phyloP scores from a whole-genome alignment of 2,329 filamentous ascomycete species.

The Scleromitrula shiraiana region DNA sequence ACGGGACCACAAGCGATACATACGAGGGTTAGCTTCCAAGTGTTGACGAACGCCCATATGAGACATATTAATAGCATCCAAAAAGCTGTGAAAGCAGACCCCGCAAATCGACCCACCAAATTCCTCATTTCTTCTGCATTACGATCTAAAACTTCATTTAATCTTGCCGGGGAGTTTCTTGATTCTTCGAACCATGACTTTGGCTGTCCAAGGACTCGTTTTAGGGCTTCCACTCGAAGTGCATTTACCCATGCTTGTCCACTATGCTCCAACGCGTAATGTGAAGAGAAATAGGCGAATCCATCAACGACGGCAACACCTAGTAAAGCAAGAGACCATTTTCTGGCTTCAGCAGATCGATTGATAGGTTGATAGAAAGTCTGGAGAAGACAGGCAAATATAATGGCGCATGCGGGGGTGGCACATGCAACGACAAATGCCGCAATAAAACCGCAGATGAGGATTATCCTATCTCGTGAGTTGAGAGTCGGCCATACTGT shows the following conservation, averaged over 20 bases:
- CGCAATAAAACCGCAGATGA: conserved; percentile 50
- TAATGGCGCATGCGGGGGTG: conserved; percentile 60
- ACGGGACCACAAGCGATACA: conserved; percentile 61
- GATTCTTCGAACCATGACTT: conserved; percentile 69
- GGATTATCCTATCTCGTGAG: conserved; percentile 39
- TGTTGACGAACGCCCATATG: conserved; percentile 63
- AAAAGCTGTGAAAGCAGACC: conserved; percentile 57
- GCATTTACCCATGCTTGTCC: conserved; percentile 71
- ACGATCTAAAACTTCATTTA: conserved; percentile 68
- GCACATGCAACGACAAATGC: conserved; percentile 21
- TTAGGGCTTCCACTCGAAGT: conserved; percentile 60
- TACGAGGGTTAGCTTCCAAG: conserved; percentile 77
- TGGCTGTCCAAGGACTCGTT: conserved; percentile 65
- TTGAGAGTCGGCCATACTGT: conserved; percentile 65
- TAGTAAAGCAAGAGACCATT: conserved; percentile 65
- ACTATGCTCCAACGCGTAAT: conserved; percentile 63
- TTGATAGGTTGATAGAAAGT: conserved; percentile 52
- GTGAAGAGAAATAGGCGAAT: conserved; percentile 53
- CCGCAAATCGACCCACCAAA: conserved; percentile 69
- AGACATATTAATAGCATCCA: conserved; percentile 63
- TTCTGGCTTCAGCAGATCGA: conserved; percentile 18
- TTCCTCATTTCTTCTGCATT: conserved; percentile 84
- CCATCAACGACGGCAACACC: conserved; percentile 61
- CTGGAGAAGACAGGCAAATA: conserved; percentile 63
- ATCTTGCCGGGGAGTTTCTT: conserved; percentile 51